Evolutionary conservation across 2,329 filamentous ascomycete genomes (phyloP), one percentile per base, ranked within the genome.

Genomic region (Cryphonectria naterciae): DNA sequence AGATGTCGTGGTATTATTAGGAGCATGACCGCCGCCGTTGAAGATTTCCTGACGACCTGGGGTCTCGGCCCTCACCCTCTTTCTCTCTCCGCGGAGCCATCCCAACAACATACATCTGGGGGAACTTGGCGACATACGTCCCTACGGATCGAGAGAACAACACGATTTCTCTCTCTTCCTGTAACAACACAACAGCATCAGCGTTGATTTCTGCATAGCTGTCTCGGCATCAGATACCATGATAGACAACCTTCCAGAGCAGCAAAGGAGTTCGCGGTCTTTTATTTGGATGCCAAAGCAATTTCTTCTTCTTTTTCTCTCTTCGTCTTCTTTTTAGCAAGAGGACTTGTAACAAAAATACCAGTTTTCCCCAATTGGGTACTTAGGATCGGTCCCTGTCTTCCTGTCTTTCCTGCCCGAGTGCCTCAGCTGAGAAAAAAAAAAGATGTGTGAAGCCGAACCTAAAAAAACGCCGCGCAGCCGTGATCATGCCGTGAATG

Each of bases 1-100:
- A 89, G 81, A 76, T 82, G 74, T 74, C 74, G 3, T 81, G 79
- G 79, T 80, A 79, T 71, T 77, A 64, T n/a, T 71, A 67, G 49
- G 32, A 22, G 41, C 11, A 17, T 10, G 4, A 32, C 63, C 22
- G 25, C 35, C 32, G 25, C n/a, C 25, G n/a, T 58, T n/a, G 41
- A 22, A 25, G 22, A 32, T 1, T 41, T 13, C 22, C 19, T 25
- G n/a, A 54, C 46, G 15, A 25, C 10, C 5, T 35, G 17, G 41
- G 6, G 15, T 35, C n/a, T 2, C 35, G 25, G 43, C 32, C 41
- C 32, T 32, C 28, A 1, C 28, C 3, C 32, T 25, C 15, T 17
- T 25, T 37, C n/a, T 32, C n/a, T 46, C 13, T n/a, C 19, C n/a
- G 19, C 46, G 46, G 17, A 10, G 6, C 25, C 25, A 28, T 56